Percentiles rank a stretch among this genome's conserved stretches.
Conservation (phyloP, 768 basidiomycete species). For the Ephemerocybe angulata region DNA sequence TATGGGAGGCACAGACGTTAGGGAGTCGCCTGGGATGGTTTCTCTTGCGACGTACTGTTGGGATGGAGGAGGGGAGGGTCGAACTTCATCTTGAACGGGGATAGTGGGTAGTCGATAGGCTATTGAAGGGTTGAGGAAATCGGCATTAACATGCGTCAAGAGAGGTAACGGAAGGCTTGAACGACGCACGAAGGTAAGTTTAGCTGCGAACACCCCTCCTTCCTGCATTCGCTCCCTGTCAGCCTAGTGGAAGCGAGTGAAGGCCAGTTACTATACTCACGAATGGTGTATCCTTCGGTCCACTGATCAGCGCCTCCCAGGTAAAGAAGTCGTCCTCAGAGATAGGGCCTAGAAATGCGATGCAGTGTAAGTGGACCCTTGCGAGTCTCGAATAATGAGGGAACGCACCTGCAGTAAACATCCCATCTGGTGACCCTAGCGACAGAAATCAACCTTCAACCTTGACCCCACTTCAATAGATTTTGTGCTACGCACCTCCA, state of each 20-base stretch:
- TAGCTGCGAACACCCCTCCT: slow-evolving; percentile 92
- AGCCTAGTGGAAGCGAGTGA: background rate
- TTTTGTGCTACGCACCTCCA: slow-evolving; percentile 65
- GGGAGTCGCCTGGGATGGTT: slow-evolving; percentile 1
- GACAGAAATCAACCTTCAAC: background rate
- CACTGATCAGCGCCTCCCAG: slow-evolving; percentile 93
- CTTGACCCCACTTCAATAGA: too few species aligned
- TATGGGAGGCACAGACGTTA: background rate
- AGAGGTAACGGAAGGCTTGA: slow-evolving; percentile 16
- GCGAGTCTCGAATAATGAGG: background rate
- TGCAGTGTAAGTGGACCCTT: slow-evolving; percentile 5
- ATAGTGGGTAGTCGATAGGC: slow-evolving; percentile 94
- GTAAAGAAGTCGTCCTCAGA: slow-evolving; percentile 93
- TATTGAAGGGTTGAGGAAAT: slow-evolving; percentile 22
- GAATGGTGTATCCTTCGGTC: slow-evolving; percentile 93
- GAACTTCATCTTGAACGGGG: slow-evolving; percentile 99
- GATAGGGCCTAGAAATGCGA: slow-evolving; percentile 65
- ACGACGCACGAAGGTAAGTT: slow-evolving; percentile 88
- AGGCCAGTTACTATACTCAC: slow-evolving; percentile 40
- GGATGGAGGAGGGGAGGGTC: slow-evolving; percentile 97
- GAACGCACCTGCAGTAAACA: slow-evolving; percentile 84
- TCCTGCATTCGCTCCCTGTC: slow-evolving; percentile 55
- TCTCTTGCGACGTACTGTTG: slow-evolving; percentile 63
- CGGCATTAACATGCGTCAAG: slow-evolving; percentile 3
- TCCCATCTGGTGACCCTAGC: slow-evolving; percentile 82